Evolutionary conservation across 495 filamentous ascomycete species (phyloP), one percentile per base, ranked within the genome.

Genomic region (Hyaloscypha hepaticicola): DNA sequence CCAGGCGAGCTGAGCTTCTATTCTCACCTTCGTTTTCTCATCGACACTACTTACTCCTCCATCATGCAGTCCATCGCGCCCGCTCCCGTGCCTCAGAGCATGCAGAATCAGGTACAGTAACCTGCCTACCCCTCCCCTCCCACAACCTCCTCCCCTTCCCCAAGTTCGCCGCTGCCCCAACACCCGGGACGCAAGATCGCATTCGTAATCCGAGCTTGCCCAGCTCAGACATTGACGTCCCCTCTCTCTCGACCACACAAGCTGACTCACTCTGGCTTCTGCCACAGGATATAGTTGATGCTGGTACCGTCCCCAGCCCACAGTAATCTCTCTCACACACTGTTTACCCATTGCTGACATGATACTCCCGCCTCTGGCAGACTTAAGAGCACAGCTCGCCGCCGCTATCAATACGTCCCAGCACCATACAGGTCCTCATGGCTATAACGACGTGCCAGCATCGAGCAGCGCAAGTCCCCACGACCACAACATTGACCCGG

Each of bases 401-500:
- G 71, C 71, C 22, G 69, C 66, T 48, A 69, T 73, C 56, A 67
- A 58, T 55, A 66, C 57, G 6, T 45, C 60, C 50, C 49, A 38
- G 57, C 45, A 62, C 49, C n/a, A n/a, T n/a, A n/a, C n/a, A n/a
- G 24, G 2, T 61, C 62, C 65, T 41, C 67, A 69, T 69, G 67
- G 65, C 65, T 70, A 69, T 56, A 53, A 53, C 67, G 68, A 72
- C 65, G 68, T 61, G 12, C 68, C 56, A 27, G 60, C 68, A 60
- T 66, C 68, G 27, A 73, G 66, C 61, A 68, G 62, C 64, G 60
- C 66, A 45, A 59, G 53, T 53, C 70, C 70, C n/a, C 70, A 72
- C 65, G 71, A 74, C 29, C 72, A 75, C 24, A 75, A 75, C 31
- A 74, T 75, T 58, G 74, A 75, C 51, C 73, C 74, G 16, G 70